Evolutionary conservation across 1,284 basidiomycete genomes (phyloP).

Genomic region (Testicularia cyperi): DNA sequence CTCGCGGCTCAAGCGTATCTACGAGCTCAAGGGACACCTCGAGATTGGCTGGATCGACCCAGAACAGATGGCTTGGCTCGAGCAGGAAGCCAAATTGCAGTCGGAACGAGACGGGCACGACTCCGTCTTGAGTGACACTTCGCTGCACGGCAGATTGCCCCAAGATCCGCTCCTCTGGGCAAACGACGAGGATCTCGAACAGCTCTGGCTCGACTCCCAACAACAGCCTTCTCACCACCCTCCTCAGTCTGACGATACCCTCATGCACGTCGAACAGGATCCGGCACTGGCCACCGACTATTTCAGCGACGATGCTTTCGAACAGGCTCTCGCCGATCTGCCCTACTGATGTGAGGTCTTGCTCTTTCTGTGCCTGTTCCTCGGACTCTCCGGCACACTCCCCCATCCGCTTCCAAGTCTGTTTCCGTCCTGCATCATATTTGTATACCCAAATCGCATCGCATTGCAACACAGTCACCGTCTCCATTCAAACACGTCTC

Average conservation of each 20-base stretch:
- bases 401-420: not conserved
- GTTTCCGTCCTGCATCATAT: no score
- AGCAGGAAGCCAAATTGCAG: slow-evolving; percentile 1
- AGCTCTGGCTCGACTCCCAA: slow-evolving; percentile 19
- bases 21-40: slow-evolving; percentile 27
- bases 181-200: slow-evolving; percentile 18
- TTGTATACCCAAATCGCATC: no score
- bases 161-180: slow-evolving; percentile 11
- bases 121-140: no score
- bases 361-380: not conserved
- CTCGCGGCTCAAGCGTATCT: slow-evolving; percentile 20
- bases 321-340: slow-evolving; percentile 3
- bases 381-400: not conserved
- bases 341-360: not conserved
- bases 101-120: not conserved
- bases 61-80: slow-evolving; percentile 30
- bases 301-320: not conserved
- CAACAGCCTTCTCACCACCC: not conserved
- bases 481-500: no score
- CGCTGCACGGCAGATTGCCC: no score
- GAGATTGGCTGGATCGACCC: slow-evolving; percentile 42
- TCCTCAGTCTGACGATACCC: no score
- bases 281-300: no score
- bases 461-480: no score
- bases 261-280: no score